Evolutionary conservation across 1,284 basidiomycete genomes (phyloP).

Genomic region (Cystobasidium slooffiae): DNA sequence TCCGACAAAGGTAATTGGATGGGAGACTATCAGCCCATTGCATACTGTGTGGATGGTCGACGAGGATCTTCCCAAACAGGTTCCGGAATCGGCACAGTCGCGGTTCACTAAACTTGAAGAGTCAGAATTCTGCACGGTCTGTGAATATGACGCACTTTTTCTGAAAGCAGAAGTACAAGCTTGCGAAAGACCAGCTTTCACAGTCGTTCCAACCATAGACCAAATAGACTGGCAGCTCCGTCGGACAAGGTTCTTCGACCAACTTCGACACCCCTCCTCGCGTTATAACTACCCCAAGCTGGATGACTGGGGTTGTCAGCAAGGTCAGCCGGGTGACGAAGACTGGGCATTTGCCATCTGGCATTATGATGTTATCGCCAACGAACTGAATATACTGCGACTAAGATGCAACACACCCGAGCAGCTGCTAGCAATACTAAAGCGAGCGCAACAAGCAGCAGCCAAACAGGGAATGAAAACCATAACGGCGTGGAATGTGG

Average conservation of each 20-base stretch:
- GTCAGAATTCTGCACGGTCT: conserved; percentile 4
- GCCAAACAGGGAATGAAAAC: conserved; percentile 17
- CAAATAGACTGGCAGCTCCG: conserved; percentile 23
- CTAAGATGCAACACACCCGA: conserved; percentile 17
- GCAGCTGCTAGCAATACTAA: background rate
- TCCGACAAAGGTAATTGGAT: conserved; percentile 1
- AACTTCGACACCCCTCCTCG: background rate
- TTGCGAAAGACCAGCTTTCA: conserved; percentile 1
- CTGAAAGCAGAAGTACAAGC: conserved; percentile 6
- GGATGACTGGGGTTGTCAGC: conserved; percentile 1
- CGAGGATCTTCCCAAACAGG: no score
- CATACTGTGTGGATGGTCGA: conserved; percentile 15
- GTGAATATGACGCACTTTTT: conserved; percentile 1
- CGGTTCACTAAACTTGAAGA: background rate
- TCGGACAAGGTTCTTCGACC: conserved; percentile 13
- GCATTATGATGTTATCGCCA: conserved; percentile 11
- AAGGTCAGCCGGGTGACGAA: conserved; percentile 9
- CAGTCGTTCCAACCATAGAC: conserved; percentile 11
- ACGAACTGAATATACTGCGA: conserved; percentile 23
- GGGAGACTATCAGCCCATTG: conserved; percentile 15
- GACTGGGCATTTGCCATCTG: conserved; percentile 41
- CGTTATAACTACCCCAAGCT: conserved; percentile 3
- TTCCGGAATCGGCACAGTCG: no score
- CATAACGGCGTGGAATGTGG: conserved; percentile 38
- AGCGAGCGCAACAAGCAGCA: conserved; percentile 15